Evolutionary conservation across 2,329 filamentous ascomycete genomes (phyloP).

Genomic region (Dactylellina sp.): DNA sequence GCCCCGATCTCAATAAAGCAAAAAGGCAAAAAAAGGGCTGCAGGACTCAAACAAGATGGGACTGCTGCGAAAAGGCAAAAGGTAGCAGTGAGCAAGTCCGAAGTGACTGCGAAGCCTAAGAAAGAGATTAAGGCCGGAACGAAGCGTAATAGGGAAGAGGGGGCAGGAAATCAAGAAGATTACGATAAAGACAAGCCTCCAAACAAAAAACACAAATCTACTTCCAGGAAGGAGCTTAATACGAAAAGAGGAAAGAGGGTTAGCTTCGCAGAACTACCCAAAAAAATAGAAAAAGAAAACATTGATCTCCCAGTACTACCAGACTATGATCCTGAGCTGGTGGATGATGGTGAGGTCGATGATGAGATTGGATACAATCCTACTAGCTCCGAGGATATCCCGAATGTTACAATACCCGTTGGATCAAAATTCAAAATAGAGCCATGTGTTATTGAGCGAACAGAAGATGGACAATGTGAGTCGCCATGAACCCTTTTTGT

Average conservation of each 20-base stretch:
- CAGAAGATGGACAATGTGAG: slow-evolving; percentile 17
- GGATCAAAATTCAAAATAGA: slow-evolving; percentile 34
- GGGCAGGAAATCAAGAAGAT: not conserved
- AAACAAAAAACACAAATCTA: slow-evolving; percentile 8
- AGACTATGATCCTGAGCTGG: slow-evolving; percentile 16
- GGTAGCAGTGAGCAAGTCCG: not conserved
- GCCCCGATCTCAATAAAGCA: not conserved
- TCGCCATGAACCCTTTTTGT: not conserved
- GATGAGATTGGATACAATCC: slow-evolving; percentile 20
- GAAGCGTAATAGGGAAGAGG: slow-evolving; percentile 9
- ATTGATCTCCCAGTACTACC: slow-evolving; percentile 6
- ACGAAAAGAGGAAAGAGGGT: not conserved
- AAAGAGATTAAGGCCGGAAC: not conserved
- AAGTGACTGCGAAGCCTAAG: not conserved
- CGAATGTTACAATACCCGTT: slow-evolving; percentile 29
- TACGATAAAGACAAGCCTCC: not conserved
- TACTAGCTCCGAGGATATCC: slow-evolving; percentile 16
- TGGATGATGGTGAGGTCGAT: not conserved
- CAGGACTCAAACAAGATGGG: not conserved
- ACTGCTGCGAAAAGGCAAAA: slow-evolving; percentile 16
- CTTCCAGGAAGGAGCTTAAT: not conserved
- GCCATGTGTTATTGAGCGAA: slow-evolving; percentile 16
- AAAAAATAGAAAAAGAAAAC: not conserved
- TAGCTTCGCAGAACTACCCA: not conserved
- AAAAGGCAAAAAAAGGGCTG: slow-evolving; percentile 9